phyloP scores from a whole-genome alignment of 495 filamentous ascomycete species.

The Neurospora hispaniola region DNA sequence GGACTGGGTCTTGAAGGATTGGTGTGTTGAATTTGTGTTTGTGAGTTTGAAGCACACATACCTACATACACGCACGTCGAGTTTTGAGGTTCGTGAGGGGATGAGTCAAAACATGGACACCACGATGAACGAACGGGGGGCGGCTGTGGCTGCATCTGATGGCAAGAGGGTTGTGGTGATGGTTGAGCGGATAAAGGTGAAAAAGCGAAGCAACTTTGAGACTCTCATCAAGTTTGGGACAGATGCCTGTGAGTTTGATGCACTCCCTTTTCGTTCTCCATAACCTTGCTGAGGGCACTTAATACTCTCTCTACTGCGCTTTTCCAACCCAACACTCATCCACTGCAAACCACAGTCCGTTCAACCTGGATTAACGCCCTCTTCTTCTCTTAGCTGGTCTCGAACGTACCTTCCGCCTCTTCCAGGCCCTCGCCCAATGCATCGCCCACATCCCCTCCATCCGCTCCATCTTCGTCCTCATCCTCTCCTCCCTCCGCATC shows the following conservation, averaged over 20 bases:
- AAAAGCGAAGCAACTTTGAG: constrained; percentile 17
- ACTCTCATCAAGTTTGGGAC: constrained; percentile 32
- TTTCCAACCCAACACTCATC: too few species aligned
- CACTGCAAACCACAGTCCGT: too few species aligned
- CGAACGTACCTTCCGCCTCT: constrained; percentile 50
- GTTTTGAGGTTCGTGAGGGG: not conserved
- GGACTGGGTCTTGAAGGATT: not conserved
- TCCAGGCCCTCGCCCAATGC: constrained; percentile 39
- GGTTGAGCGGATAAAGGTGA: constrained; percentile 5
- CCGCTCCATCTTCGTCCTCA: constrained; percentile 12
- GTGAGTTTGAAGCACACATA: not conserved
- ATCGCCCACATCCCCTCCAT: constrained; percentile 34
- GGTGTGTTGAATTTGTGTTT: not conserved
- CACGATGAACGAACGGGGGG: not conserved
- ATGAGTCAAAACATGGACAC: not conserved
- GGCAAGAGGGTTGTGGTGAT: not conserved
- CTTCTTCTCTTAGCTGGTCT: constrained; percentile 35
- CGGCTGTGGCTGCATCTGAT: not conserved
- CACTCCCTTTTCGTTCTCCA: not conserved
- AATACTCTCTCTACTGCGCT: not conserved
- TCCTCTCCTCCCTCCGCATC: constrained; percentile 17
- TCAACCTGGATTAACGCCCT: constrained; percentile 1
- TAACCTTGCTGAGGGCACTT: not conserved
- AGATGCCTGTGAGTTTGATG: constrained; percentile 28
- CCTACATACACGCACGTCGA: not conserved